phyloP scores from a whole-genome alignment of 1,139 yeast genomes.

The Candida pseudocylindracea region DNA sequence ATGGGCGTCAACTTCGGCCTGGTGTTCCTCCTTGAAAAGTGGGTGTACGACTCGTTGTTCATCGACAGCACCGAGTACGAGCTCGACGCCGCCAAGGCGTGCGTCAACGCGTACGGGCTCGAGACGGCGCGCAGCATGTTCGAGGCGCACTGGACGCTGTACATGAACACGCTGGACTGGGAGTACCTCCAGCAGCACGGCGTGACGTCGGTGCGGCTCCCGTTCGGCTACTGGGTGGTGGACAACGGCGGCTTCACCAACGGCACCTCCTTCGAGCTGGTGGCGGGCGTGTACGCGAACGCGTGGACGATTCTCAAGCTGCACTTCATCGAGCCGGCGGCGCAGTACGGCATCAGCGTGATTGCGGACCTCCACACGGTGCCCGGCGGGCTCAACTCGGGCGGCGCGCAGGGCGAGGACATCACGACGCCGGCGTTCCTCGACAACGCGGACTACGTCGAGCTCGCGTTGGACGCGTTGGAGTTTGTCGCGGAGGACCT shows the following conservation, averaged over 20 bases:
- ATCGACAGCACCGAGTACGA: conserved; percentile 36
- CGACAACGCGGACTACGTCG: conserved; percentile 17
- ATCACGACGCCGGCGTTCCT: conserved; percentile 16
- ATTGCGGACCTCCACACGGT: conserved; percentile 73
- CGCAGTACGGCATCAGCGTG: conserved; percentile 36
- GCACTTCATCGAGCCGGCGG: conserved; percentile 31
- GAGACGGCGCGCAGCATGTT: conserved; percentile 31
- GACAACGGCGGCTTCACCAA: conserved; percentile 34
- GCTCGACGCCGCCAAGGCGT: conserved; percentile 41
- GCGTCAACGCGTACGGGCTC: conserved; percentile 23
- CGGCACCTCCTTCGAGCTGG: conserved; percentile 37
- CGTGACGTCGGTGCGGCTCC: conserved; percentile 62
- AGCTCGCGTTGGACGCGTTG: conserved; percentile 25
- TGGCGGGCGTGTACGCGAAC: conserved; percentile 31
- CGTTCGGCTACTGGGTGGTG: conserved; percentile 82
- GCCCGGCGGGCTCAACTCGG: conserved; percentile 38
- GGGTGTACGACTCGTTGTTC: conserved; percentile 40
- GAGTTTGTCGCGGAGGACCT: conserved; percentile 44
- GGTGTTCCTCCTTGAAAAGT: conserved; percentile 59
- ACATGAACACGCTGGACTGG: conserved; percentile 57
- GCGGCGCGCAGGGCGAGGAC: too few species aligned
- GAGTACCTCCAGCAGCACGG: conserved; percentile 41
- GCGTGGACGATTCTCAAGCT: conserved; percentile 46
- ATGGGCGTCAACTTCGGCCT: conserved; percentile 79
- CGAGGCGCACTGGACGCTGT: conserved; percentile 51